Base-by-base conservation (phyloP, 2,329 filamentous ascomycete genomes). In the Exophiala oligosperma region DNA sequence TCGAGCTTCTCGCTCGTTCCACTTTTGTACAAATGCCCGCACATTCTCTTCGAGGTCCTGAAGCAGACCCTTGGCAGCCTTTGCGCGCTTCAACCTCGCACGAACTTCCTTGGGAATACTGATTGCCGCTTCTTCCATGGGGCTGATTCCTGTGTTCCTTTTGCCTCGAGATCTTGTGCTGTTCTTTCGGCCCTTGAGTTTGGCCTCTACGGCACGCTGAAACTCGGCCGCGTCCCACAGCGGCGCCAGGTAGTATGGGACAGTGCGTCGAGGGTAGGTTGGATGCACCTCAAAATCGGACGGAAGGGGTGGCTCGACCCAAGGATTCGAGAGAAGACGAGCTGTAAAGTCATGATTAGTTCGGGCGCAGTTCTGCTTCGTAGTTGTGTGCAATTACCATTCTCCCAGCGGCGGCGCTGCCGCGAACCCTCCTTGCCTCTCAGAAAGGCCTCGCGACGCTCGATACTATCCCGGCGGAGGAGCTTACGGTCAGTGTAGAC, bases 381-480 rank as follows among this genome's bases (percentile, higher is more conserved):
- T 29, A 23, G 28, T 23, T 11, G 59, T 38, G 62, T 46, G 17
- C 17, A 69, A 75, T 64, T 81, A 95, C 91, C 90, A 74, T 97
- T 99, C 79, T 99, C 94, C 92, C 92, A 97, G 56, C 93, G 83
- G 67, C 93, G 87, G 50, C 93, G 82, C 68, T 93, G 87, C 37
- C 93, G 84, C 67, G 86, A 93, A 35, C 93, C 93, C 73, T 97
- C 92, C 66, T 95, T 96, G 56, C 93, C 93, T 77, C 92, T 95
- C 32, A 94, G 79, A 52, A 96, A 71, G 2, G 86, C 84, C 64
- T 96, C 91, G 17, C 92, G 86, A 52, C 83, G 75, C 69, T 84
- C 85, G 68, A 84, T 67, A 66, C 83, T 87, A 67, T 88, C 85
- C 51, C 84, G 81, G 35, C 82, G 77, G 47, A 84, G 67, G 4